Evolutionary conservation across 2,329 filamentous ascomycete genomes (phyloP).

Genomic region (Pseudofabraea citricarpa): DNA sequence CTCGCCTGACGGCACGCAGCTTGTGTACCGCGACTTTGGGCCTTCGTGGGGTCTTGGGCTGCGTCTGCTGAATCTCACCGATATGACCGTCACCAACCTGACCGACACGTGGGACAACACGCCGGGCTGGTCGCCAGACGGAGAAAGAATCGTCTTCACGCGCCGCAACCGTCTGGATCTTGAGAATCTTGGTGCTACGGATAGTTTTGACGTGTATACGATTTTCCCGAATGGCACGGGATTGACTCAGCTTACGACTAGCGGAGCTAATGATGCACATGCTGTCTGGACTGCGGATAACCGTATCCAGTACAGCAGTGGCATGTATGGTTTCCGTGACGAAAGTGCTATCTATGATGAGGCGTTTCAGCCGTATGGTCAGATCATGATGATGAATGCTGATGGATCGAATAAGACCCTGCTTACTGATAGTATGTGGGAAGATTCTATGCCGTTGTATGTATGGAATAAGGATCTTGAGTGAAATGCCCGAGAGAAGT

Average conservation of each 20-base stretch:
- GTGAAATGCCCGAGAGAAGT: slow-evolving; percentile 4
- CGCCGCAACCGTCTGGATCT: slow-evolving; percentile 13
- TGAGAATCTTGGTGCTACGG: slow-evolving; percentile 19
- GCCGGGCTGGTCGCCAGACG: slow-evolving; percentile 34
- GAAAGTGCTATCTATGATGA: slow-evolving; percentile 36
- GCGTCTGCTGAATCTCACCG: slow-evolving; percentile 26
- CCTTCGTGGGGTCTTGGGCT: slow-evolving; percentile 25
- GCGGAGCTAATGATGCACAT: slow-evolving; percentile 37
- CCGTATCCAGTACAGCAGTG: slow-evolving; percentile 34
- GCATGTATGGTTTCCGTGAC: slow-evolving; percentile 38
- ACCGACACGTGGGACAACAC: slow-evolving; percentile 35
- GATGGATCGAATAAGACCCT: slow-evolving; percentile 31
- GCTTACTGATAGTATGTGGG: slow-evolving; percentile 29
- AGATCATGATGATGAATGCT: slow-evolving; percentile 38
- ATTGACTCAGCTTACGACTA: slow-evolving; percentile 28
- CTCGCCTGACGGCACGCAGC: slow-evolving; percentile 30
- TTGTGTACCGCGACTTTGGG: slow-evolving; percentile 33
- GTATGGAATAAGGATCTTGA: slow-evolving; percentile 13
- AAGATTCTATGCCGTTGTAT: slow-evolving; percentile 28
- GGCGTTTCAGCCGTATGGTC: slow-evolving; percentile 40
- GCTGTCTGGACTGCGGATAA: slow-evolving; percentile 38
- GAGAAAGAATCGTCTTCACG: slow-evolving; percentile 34
- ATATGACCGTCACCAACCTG: slow-evolving; percentile 24
- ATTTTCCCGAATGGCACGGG: slow-evolving; percentile 36
- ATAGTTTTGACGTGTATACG: slow-evolving; percentile 35